Percentiles rank a stretch among this genome's conserved stretches.
Evolutionary conservation across 345 rosid genomes (phyloP).

Genomic region (Erucastrum elatum): DNA sequence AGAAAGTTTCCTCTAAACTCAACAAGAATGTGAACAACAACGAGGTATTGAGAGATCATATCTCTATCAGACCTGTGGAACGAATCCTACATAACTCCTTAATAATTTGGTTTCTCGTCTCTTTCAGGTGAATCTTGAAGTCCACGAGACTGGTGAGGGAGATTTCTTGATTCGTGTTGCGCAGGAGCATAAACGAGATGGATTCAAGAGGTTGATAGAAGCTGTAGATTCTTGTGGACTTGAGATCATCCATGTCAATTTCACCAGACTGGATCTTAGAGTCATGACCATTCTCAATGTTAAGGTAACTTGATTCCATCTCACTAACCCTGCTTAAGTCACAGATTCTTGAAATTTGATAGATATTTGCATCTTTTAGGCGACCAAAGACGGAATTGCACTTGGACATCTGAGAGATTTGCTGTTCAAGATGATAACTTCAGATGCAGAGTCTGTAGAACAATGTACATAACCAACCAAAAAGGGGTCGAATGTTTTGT

Average conservation of each 20-base stretch:
- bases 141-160: slow-evolving; percentile 53
- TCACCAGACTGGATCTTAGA: slow-evolving; percentile 54
- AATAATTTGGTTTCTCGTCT: neutral
- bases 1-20: slow-evolving; percentile 1
- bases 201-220: slow-evolving; percentile 66
- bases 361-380: neutral
- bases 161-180: slow-evolving; percentile 54
- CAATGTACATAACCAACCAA: slow-evolving; percentile 20
- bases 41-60: neutral
- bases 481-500: slow-evolving; percentile 18
- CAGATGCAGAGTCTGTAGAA: slow-evolving; percentile 18
- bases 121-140: slow-evolving; percentile 58
- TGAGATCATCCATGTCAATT: slow-evolving; percentile 61
- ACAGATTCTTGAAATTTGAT: neutral
- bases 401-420: slow-evolving; percentile 26
- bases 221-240: slow-evolving; percentile 54
- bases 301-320: slow-evolving; percentile 47
- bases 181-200: slow-evolving; percentile 49
- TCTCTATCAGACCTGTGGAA: no score
- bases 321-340: neutral
- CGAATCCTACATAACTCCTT: no score
- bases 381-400: slow-evolving; percentile 15
- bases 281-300: slow-evolving; percentile 61
- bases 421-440: slow-evolving; percentile 19
- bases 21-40: slow-evolving; percentile 17